Percentiles rank a stretch among this genome's conserved stretches.
phyloP scores from a whole-genome alignment of 1,284 basidiomycete genomes.

The Tremellales sp. region DNA sequence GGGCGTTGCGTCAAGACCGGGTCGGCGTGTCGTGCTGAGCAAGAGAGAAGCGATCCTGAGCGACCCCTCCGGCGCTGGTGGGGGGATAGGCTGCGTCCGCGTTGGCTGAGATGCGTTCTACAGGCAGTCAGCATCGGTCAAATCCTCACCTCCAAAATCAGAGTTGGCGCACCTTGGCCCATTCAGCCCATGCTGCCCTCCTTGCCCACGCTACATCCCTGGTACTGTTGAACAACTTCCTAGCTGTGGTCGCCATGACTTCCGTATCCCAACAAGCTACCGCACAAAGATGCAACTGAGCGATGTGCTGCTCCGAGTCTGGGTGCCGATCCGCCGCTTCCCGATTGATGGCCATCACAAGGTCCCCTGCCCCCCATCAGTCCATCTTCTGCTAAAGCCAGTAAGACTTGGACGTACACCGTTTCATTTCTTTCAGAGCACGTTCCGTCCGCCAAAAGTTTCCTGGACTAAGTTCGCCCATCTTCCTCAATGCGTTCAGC shows the following conservation, averaged over 20 bases:
- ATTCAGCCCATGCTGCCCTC: conserved; percentile 37
- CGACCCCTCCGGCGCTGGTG: conserved; percentile 11
- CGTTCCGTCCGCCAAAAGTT: conserved; percentile 24
- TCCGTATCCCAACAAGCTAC: conserved; percentile 25
- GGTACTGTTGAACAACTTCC: conserved; percentile 38
- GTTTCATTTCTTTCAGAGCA: conserved; percentile 24
- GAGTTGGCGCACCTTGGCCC: conserved; percentile 18
- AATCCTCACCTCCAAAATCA: too few relatives aligned
- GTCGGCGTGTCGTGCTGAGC: conserved; percentile 21
- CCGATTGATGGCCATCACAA: conserved; percentile 28
- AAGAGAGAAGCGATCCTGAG: conserved; percentile 26
- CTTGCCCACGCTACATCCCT: conserved; percentile 35
- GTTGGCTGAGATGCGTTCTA: conserved; percentile 19
- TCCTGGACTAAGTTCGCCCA: conserved; percentile 24
- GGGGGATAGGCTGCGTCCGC: conserved; percentile 9
- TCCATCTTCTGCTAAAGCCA: too few relatives aligned
- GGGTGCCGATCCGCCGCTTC: conserved; percentile 25
- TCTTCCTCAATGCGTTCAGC: conserved; percentile 21
- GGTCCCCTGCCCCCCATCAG: conserved; percentile 23
- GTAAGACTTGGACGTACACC: conserved; percentile 23
- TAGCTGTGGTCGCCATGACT: conserved; percentile 22
- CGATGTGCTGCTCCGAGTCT: conserved; percentile 21
- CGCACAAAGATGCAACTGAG: conserved; percentile 37
- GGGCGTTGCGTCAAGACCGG: conserved; percentile 6
- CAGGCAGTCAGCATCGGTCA: too few relatives aligned